Evolutionary conservation across 169 alveolate species (phyloP), one percentile per base, ranked within the genome.

Genomic region (Cyclospora cayetanensis): DNA sequence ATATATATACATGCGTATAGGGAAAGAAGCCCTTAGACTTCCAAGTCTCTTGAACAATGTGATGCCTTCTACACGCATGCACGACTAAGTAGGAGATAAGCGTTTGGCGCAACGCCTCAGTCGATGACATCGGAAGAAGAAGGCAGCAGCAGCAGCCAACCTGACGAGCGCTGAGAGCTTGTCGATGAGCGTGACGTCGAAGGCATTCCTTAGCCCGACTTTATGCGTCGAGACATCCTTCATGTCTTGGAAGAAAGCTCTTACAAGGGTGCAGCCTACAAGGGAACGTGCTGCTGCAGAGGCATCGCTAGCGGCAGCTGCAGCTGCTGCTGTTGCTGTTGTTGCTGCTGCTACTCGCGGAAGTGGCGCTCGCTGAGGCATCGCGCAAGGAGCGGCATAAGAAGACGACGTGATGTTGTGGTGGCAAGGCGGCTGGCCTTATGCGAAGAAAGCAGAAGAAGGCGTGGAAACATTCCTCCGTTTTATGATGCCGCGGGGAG

Each of bases 171-270:
- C 66, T 4, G 87, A 50, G 43, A 77, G 87, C 25, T 43, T 42
- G 87, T 77, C 87, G 68, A 77, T 77, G 12, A 77, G 43, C 27
- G n/a, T 34, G 31, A 77, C 87, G 1, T 77, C 65, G 65, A 77
- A 77, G 50, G 87, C 87, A 46, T 77, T 77, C 29, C 27, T 42
- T 41, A 22, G 87, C 4, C 52, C 52, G 12, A 77, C 53, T 4
- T 43, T 41, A 12, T 77, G 87, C 29, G 15, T 77, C 52, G 35
- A 22, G 39, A 77, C 70, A 4, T 50, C 65, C 68, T 77, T 77
- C 87, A 77, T 77, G 87, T 77, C 87, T 18, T 77, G 35, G 87
- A 77, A 77, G 34, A 77, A 77, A 7, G 87, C 66, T 3, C 43
- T 37, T 15, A 77, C 87, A 11, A 77, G 87, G 46, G 52, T 50